Evolutionary conservation across 2,329 filamentous ascomycete genomes (phyloP).

Genomic region (Diaporthe australafricana): DNA sequence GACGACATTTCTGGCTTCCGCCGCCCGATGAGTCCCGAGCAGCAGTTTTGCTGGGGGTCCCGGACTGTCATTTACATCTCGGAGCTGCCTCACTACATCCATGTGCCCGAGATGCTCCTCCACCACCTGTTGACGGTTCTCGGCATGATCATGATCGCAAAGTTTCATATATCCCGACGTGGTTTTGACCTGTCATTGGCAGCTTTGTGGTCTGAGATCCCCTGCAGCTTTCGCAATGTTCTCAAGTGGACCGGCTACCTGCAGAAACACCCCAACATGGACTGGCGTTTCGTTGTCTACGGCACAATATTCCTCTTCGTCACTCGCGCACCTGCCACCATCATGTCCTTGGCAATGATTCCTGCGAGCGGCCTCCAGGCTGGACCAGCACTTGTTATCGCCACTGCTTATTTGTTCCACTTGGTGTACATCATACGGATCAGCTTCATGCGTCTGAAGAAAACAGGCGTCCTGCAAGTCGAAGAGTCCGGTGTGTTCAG

Average conservation of each 20-base stretch:
- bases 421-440: slow-evolving; percentile 29
- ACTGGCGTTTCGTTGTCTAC: slow-evolving; percentile 30
- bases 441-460: slow-evolving; percentile 26
- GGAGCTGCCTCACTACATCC: slow-evolving; percentile 38
- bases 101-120: slow-evolving; percentile 40
- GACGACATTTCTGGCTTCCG: slow-evolving; percentile 40
- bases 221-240: slow-evolving; percentile 35
- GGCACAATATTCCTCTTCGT: slow-evolving; percentile 11
- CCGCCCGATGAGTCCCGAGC: slow-evolving; percentile 37
- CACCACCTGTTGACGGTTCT: slow-evolving; percentile 40
- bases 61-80: slow-evolving; percentile 40
- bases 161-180: slow-evolving; percentile 38
- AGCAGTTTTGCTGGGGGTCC: slow-evolving; percentile 42
- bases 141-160: slow-evolving; percentile 36
- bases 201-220: slow-evolving; percentile 38
- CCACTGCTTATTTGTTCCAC: slow-evolving; percentile 22
- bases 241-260: slow-evolving; percentile 37
- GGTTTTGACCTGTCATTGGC: slow-evolving; percentile 40
- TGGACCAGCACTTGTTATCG: neutral
- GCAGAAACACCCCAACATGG: neutral
- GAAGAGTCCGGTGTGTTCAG: slow-evolving; percentile 14
- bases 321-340: slow-evolving; percentile 22
- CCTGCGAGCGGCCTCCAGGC: slow-evolving; percentile 27
- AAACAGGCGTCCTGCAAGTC: neutral
- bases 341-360: slow-evolving; percentile 30